phyloP scores from a whole-genome alignment of 225 moss, liverwort and hornwort species.

The Pseudoscleropodium purum region DNA sequence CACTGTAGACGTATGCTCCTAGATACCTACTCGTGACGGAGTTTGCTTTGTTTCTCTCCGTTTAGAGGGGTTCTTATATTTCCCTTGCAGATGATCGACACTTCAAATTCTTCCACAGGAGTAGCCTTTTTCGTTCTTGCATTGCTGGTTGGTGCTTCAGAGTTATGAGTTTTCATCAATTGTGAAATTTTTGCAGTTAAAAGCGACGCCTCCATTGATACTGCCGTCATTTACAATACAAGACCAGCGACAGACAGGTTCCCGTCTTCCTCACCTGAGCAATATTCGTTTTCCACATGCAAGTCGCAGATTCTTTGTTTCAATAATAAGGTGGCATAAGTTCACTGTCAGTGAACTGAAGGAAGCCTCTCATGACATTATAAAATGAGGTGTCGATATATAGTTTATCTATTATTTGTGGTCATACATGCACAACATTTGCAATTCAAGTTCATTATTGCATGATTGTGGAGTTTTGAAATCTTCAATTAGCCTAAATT shows the following conservation, averaged over 20 bases:
- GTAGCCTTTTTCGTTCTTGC: background rate
- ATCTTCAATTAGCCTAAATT: background rate
- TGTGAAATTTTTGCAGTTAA: conserved; percentile 21
- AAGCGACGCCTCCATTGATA: conserved; percentile 27
- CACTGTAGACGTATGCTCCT: conserved; percentile 35
- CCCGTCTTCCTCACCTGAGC: background rate
- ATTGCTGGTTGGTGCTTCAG: background rate
- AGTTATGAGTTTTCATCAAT: background rate
- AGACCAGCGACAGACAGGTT: conserved; percentile 36
- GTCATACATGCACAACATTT: background rate
- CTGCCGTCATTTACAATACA: conserved; percentile 18
- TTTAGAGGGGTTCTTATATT: background rate
- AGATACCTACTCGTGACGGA: background rate
- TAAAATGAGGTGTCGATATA: background rate
- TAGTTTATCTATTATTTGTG: background rate
- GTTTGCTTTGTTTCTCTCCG: background rate
- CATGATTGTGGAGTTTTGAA: conserved; percentile 3
- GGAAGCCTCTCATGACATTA: background rate
- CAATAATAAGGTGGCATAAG: background rate
- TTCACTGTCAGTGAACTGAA: background rate
- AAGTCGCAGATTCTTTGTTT: background rate
- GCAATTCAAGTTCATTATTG: background rate
- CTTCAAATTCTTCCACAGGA: background rate
- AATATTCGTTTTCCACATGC: background rate
- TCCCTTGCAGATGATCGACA: background rate